Evolutionary conservation across 2,329 filamentous ascomycete species (phyloP).

Genomic region (Chrysosphaeria jannelii): DNA sequence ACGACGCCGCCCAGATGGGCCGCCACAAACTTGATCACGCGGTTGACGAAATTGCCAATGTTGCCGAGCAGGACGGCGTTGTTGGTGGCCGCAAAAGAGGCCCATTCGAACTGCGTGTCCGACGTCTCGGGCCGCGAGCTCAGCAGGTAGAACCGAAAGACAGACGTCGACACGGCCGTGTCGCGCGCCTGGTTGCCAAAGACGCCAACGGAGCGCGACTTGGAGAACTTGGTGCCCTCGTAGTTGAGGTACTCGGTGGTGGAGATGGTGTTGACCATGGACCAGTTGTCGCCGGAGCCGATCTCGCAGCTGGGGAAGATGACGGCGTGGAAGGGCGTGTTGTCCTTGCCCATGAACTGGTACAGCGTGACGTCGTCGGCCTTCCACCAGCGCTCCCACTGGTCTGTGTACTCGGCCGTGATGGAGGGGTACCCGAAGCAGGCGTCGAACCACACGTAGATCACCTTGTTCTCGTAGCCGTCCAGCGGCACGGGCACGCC

Average conservation of each 20-base stretch:
- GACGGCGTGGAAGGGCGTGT: slow-evolving; percentile 50
- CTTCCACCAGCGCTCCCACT: slow-evolving; percentile 84
- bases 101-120: slow-evolving; percentile 28
- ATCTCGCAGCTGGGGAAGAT: slow-evolving; percentile 75
- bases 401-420: slow-evolving; percentile 56
- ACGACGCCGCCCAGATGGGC: slow-evolving; percentile 42
- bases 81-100: slow-evolving; percentile 49
- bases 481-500: slow-evolving; percentile 29
- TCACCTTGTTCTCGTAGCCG: slow-evolving; percentile 32
- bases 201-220: slow-evolving; percentile 66
- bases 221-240: slow-evolving; percentile 74
- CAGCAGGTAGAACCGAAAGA: slow-evolving; percentile 84
- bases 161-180: slow-evolving; percentile 54
- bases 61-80: slow-evolving; percentile 68
- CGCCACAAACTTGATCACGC: slow-evolving; percentile 46
- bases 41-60: slow-evolving; percentile 45
- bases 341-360: slow-evolving; percentile 90
- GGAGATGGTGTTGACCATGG: slow-evolving; percentile 61
- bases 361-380: slow-evolving; percentile 55
- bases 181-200: slow-evolving; percentile 76
- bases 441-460: slow-evolving; percentile 51
- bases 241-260: slow-evolving; percentile 80
- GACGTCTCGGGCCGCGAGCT: slow-evolving; percentile 60
- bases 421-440: slow-evolving; percentile 94
- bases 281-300: slow-evolving; percentile 65